Conservation (phyloP, 2,329 filamentous ascomycete species). For the Venturia pyrina region DNA sequence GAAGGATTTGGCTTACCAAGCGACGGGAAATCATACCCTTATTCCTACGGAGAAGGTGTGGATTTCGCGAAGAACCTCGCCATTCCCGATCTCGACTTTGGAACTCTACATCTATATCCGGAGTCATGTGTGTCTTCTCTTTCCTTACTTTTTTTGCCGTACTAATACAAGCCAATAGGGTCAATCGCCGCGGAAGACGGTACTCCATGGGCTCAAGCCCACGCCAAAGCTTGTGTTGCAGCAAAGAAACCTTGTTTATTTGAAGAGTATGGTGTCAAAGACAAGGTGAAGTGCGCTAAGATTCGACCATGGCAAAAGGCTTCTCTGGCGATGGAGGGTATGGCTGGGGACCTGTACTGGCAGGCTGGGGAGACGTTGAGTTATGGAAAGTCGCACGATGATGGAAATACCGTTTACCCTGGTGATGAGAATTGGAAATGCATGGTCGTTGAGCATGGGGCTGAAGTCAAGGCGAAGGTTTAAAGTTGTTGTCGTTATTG, state of each 20-base stretch:
- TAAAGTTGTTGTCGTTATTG: background rate
- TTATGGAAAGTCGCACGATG: constrained; percentile 20
- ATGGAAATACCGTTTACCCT: constrained; percentile 25
- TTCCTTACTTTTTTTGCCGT: background rate
- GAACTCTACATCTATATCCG: constrained; percentile 44
- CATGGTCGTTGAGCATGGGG: constrained; percentile 16
- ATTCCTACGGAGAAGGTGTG: constrained; percentile 39
- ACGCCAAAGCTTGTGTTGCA: constrained; percentile 29
- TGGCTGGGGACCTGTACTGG: constrained; percentile 26
- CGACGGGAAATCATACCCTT: constrained; percentile 41
- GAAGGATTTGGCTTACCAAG: constrained; percentile 45
- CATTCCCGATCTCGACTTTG: constrained; percentile 46
- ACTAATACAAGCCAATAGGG: constrained; percentile 14
- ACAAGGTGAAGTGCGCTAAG: constrained; percentile 11
- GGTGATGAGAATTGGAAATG: constrained; percentile 22
- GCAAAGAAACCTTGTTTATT: constrained; percentile 31
- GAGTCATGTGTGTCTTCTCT: constrained; percentile 28
- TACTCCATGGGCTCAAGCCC: constrained; percentile 37
- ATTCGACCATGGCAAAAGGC: constrained; percentile 22
- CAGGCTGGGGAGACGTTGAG: constrained; percentile 22
- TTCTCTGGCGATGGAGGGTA: constrained; percentile 19
- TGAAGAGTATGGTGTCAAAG: constrained; percentile 29
- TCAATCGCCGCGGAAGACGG: constrained; percentile 30
- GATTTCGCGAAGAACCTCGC: constrained; percentile 43
- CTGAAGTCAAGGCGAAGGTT: background rate